These are phyloP conservation scores for Inonotus obliquus DNA, from an alignment of 1,284 basidiomycete genomes.

Conservation along the genomic window DNA sequence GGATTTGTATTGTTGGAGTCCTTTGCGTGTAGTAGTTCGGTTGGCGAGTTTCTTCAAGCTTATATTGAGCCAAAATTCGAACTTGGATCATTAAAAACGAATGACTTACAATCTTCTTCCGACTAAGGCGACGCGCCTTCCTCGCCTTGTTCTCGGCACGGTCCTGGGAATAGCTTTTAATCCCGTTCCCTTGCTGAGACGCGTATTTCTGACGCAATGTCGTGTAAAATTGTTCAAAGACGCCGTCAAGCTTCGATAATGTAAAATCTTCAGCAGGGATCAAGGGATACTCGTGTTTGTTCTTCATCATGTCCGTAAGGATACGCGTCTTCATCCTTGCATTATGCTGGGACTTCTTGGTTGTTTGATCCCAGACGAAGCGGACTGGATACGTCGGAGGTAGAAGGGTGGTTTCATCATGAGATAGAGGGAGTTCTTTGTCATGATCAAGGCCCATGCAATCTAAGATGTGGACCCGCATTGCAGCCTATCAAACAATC, in stretches of 20 bases:
- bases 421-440: slow-evolving; percentile 54
- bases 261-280: slow-evolving; percentile 62
- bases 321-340: slow-evolving; percentile 61
- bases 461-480: slow-evolving; percentile 56
- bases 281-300: slow-evolving; percentile 51
- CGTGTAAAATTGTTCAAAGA: slow-evolving; percentile 66
- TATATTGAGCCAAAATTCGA: neutral
- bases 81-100: neutral
- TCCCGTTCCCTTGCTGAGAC: slow-evolving; percentile 36
- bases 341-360: slow-evolving; percentile 67
- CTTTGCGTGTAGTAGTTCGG: slow-evolving; percentile 53
- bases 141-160: slow-evolving; percentile 57
- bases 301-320: slow-evolving; percentile 51
- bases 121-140: slow-evolving; percentile 50
- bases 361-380: slow-evolving; percentile 73
- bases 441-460: slow-evolving; percentile 53
- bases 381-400: slow-evolving; percentile 49
- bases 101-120: slow-evolving; percentile 55
- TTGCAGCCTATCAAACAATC: slow-evolving; percentile 47
- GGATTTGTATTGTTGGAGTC: slow-evolving; percentile 48
- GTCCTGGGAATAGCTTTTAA: slow-evolving; percentile 19
- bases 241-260: slow-evolving; percentile 52
- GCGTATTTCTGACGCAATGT: slow-evolving; percentile 64
- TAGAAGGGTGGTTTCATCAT: slow-evolving; percentile 46
- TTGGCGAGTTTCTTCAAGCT: slow-evolving; percentile 54